Base-by-base conservation (phyloP, 495 filamentous ascomycete species). In the Aspergillus nidulans region DNA sequence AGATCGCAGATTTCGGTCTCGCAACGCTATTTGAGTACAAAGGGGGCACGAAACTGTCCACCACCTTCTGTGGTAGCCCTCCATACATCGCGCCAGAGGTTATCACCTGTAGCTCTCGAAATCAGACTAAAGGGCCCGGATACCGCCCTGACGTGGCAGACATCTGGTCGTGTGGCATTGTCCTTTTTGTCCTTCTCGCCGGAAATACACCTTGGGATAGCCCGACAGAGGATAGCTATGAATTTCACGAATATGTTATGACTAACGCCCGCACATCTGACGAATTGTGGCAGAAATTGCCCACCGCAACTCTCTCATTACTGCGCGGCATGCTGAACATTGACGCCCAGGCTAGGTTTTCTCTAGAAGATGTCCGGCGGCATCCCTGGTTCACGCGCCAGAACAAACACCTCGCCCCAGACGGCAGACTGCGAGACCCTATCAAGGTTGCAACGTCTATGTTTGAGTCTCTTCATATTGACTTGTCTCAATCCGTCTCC, bases 201-300 rank as follows among this genome's bases (percentile, higher is more conserved):
- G 94, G 94, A 10, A 99, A 99, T 68, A 99, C 94, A 2, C 94
- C 94, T 0, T 99, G 94, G 94, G 95, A 97, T 62, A 88, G 94
- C 63, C 94, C 94, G 1, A 91, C 91, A 10, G 70, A 81, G 19
- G 74, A 81, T 53, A 89, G 87, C 64, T 90, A 85, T 75, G 90
- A 95, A 67, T 95, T 85, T 63, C 78, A 87, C 60, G 89, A 95
- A 70, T 97, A 94, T 65, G 75, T 87, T n/a, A 78, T 79, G 23
- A 89, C 84, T 1, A 84, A 87, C 44, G 88, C 91, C 16, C 84
- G 87, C 34, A 89, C 88, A 55, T 83, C 81, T 10, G 95, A 97
- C 63, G 83, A 89, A 40, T 77, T 97, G 13, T 99, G 95, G 95
- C 73, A 83, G 57, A 83, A 86, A 56, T 68, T 97, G 28, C 90